phyloP scores from a whole-genome alignment of 2,329 filamentous ascomycete genomes.

The Hansfordia pulvinata region DNA sequence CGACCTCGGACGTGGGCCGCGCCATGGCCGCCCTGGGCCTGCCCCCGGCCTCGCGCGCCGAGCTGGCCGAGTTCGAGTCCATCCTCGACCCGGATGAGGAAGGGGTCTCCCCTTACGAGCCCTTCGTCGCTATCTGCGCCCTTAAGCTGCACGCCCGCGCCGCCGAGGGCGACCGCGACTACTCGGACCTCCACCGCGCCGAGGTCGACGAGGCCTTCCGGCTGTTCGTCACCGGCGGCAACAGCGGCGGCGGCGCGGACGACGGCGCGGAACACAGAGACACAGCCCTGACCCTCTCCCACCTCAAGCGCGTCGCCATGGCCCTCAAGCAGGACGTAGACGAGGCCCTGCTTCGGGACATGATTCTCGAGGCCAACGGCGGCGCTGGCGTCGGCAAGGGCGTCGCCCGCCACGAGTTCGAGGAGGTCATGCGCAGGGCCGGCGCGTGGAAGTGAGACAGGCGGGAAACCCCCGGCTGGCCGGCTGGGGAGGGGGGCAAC shows the following conservation, averaged over 20 bases:
- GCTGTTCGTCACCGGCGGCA: conserved; percentile 54
- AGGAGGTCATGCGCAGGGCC: conserved; percentile 71
- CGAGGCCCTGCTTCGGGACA: conserved; percentile 77
- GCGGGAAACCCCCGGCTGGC: no score
- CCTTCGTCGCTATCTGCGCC: conserved; percentile 79
- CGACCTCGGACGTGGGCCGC: conserved; percentile 53
- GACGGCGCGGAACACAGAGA: conserved; percentile 7
- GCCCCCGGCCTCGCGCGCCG: conserved; percentile 45
- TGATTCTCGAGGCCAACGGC: conserved; percentile 89
- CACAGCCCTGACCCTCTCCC: conserved; percentile 60
- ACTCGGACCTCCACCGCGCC: conserved; percentile 35
- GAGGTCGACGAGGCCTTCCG: conserved; percentile 74
- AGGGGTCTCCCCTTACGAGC: conserved; percentile 64
- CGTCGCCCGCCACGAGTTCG: conserved; percentile 70
- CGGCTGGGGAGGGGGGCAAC: no score
- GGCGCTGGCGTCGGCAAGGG: conserved; percentile 57
- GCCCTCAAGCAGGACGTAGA: conserved; percentile 73
- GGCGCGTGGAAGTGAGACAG: conserved; percentile 59
- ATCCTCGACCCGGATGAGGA: conserved; percentile 72
- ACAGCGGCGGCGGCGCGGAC: conserved; percentile 5
- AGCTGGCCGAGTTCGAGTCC: conserved; percentile 64
- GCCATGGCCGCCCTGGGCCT: conserved; percentile 74
- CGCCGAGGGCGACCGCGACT: conserved; percentile 23
- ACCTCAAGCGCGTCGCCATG: conserved; percentile 66
- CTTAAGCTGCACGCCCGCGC: conserved; percentile 61